Base-by-base conservation (phyloP, 164 flowering plant species). In the Liquidambar formosana region DNA sequence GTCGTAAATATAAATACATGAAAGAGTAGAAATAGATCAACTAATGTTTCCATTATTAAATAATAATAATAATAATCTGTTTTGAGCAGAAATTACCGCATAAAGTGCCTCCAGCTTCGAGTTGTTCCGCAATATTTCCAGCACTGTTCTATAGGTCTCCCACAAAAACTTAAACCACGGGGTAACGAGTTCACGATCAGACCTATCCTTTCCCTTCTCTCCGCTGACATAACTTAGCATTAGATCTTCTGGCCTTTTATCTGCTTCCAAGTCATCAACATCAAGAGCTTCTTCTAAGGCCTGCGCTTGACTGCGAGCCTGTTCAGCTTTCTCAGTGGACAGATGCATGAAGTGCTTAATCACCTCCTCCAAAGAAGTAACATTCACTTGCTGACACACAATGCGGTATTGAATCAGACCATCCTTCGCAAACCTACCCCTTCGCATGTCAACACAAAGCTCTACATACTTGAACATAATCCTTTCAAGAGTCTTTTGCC, bases 201-300 rank as follows among this genome's bases (percentile, higher is more conserved):
- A 95, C 73, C 99, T 87, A 51, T 95, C 97, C 65, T 89, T 89
- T 47, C 97, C 99, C 68, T 93, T 95, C 76, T 95, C 99, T 41
- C 99, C 97, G 83, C 97, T 88, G 52, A 95, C 99, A 83, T 86
- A 92, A 75, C 99, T 95, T n/a, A 95, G 82, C 97, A 92, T 89
- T 12, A 95, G 78, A 74, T 95, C 97, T 78, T 95, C 99, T 1
- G 99, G 99, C 76, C 90, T 89, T 68, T 86, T 89, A 76, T 95
- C 99, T 0, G 97, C 97, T 75, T 95, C 99, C 53, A 95, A 77
- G 46, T 95, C 99, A 72, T 95, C 99, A 33, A 93, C 94, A 83
- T 92, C 99, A 52, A 95, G 78, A 53, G 99, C 99, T 69, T 86
- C 97, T 79, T 95, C 99, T 11, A 91, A 54, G 25, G 97, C 98